Conservation (phyloP, 2,329 filamentous ascomycete species). For the Ceratocystis ficicola region DNA sequence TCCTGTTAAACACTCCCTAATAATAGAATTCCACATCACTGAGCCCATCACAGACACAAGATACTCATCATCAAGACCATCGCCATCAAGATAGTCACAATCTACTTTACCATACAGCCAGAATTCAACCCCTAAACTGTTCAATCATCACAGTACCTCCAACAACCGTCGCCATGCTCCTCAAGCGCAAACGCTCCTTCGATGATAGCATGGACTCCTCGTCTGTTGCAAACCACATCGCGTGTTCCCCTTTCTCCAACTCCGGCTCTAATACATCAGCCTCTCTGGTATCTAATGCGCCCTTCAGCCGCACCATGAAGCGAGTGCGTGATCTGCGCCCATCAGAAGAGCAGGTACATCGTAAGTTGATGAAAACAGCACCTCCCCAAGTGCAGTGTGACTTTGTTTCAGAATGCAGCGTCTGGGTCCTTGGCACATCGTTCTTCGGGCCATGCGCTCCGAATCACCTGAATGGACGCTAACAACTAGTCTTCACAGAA, state of each 20-base stretch:
- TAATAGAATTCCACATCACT: too few relatives aligned
- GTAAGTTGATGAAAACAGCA: conserved; percentile 32
- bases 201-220: conserved; percentile 34
- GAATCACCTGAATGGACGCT: conserved; percentile 22
- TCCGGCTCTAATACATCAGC: conserved; percentile 2
- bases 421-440: background rate
- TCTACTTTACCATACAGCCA: too few relatives aligned
- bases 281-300: conserved; percentile 19
- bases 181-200: conserved; percentile 54
- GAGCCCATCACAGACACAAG: too few relatives aligned
- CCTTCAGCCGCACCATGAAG: conserved; percentile 45
- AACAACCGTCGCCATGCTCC: conserved; percentile 32
- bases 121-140: too few relatives aligned
- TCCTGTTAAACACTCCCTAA: too few relatives aligned
- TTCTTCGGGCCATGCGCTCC: background rate
- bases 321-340: conserved; percentile 48
- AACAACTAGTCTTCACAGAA: conserved; percentile 30
- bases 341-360: conserved; percentile 42
- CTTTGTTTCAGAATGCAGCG: background rate
- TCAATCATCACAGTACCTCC: background rate
- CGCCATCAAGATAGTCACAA: background rate
- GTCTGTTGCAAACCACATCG: conserved; percentile 27
- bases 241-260: background rate
- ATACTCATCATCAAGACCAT: too few relatives aligned
- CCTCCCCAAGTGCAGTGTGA: background rate